Conservation (phyloP, 306 rosid species). For the Elaeagnus macrophylla region DNA sequence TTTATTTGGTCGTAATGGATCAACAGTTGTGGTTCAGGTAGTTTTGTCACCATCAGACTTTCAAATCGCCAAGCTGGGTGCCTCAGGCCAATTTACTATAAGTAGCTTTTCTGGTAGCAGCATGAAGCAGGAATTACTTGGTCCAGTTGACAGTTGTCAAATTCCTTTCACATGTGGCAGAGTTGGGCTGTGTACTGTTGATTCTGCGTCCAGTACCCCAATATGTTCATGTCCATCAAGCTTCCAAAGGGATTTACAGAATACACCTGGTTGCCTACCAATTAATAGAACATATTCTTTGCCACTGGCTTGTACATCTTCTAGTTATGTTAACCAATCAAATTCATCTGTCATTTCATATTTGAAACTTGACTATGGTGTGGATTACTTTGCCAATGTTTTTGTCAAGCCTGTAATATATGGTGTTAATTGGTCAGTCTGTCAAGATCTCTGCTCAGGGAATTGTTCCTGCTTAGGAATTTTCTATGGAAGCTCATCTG, state of each 20-base stretch:
- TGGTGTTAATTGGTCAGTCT: slow-evolving; percentile 38
- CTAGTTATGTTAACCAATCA: slow-evolving; percentile 11
- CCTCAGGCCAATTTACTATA: slow-evolving; percentile 45
- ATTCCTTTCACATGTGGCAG: slow-evolving; percentile 63
- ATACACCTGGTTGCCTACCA: slow-evolving; percentile 49
- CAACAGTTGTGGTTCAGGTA: slow-evolving; percentile 36
- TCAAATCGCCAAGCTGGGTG: slow-evolving; percentile 49
- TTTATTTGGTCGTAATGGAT: slow-evolving; percentile 46
- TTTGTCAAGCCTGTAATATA: slow-evolving; percentile 37
- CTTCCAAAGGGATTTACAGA: slow-evolving; percentile 38
- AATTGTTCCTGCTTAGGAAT: slow-evolving; percentile 77
- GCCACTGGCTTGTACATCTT: slow-evolving; percentile 42
- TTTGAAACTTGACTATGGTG: slow-evolving; percentile 43
- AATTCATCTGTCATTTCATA: slow-evolving; percentile 46
- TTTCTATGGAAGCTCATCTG: slow-evolving; percentile 45
- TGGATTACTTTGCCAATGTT: slow-evolving; percentile 40
- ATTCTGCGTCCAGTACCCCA: slow-evolving; percentile 29
- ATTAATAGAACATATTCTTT: slow-evolving; percentile 43
- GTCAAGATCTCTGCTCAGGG: slow-evolving; percentile 55
- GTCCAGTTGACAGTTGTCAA: slow-evolving; percentile 52
- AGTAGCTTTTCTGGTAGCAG: slow-evolving; percentile 40
- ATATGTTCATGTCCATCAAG: slow-evolving; percentile 65
- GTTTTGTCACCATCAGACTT: slow-evolving; percentile 37
- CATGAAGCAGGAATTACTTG: slow-evolving; percentile 47
- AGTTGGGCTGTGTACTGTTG: slow-evolving; percentile 45